Conservation (phyloP, 2,329 filamentous ascomycete species). For the Fusarium acutatum region DNA sequence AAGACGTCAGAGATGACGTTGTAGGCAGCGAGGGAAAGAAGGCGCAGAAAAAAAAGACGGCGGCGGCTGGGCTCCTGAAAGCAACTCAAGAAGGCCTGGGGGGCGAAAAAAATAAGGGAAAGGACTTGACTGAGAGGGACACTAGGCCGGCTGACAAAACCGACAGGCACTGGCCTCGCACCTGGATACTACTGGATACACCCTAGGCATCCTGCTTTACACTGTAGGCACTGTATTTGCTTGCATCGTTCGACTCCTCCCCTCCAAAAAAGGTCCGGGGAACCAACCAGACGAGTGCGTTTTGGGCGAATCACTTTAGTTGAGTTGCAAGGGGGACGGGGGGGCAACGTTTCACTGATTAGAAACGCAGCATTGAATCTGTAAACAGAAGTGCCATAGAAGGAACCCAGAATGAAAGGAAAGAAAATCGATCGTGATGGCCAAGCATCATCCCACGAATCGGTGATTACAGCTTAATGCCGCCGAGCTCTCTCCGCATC, state of each 20-base stretch:
- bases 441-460: conserved; percentile 5
- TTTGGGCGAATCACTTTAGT: not conserved
- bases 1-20: conserved; percentile 62
- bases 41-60: conserved; percentile 48
- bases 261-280: conserved; percentile 22
- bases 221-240: conserved; percentile 37
- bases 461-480: not conserved
- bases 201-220: not conserved
- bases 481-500: not conserved
- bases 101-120: conserved; percentile 32
- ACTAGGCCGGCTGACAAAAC: conserved; percentile 34
- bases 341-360: conserved; percentile 8
- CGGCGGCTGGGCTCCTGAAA: conserved; percentile 45
- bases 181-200: not conserved
- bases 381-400: conserved; percentile 18
- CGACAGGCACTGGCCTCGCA: conserved; percentile 1
- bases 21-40: conserved; percentile 49
- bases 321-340: not conserved
- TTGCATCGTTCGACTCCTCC: conserved; percentile 41
- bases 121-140: conserved; percentile 16
- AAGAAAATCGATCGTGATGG: conserved; percentile 23
- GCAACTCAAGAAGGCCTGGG: conserved; percentile 27
- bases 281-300: conserved; percentile 20
- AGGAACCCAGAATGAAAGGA: conserved; percentile 11
- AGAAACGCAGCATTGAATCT: conserved; percentile 1